phyloP scores from a whole-genome alignment of 164 flowering plant species.

The Warburgia ugandensis region DNA sequence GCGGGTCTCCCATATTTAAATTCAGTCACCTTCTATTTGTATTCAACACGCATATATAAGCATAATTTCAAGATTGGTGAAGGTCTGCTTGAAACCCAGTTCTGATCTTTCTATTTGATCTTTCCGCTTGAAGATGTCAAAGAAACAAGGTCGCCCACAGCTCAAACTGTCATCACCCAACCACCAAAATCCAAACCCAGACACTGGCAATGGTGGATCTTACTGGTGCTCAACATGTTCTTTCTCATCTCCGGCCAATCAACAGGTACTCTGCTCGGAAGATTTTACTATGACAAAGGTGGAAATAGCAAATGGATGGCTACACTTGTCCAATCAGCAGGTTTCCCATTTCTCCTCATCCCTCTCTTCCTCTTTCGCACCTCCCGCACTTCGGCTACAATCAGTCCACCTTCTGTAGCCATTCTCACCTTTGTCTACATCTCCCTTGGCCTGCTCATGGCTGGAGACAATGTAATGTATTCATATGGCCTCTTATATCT shows the following conservation, averaged over 20 bases:
- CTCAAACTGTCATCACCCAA: conserved; percentile 1
- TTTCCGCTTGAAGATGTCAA: conserved; percentile 10
- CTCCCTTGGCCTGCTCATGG: conserved; percentile 12
- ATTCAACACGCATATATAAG: no score
- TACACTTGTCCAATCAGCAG: conserved; percentile 23
- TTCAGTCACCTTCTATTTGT: no score
- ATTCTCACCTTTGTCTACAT: conserved; percentile 8
- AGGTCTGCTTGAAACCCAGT: no score
- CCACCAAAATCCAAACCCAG: not conserved
- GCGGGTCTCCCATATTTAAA: no score
- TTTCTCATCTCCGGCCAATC: conserved; percentile 24
- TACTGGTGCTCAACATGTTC: conserved; percentile 20
- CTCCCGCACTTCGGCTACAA: not conserved
- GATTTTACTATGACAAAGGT: conserved; percentile 24
- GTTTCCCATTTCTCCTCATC: conserved; percentile 17
- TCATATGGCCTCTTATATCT: conserved; percentile 24
- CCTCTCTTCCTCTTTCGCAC: conserved; percentile 11
- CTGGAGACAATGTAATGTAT: conserved; percentile 24
- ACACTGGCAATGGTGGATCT: conserved; percentile 26
- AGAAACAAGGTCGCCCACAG: conserved; percentile 15
- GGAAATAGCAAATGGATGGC: conserved; percentile 28
- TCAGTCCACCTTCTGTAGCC: not conserved
- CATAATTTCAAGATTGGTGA: no score
- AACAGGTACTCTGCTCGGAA: conserved; percentile 18
- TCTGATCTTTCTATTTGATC: not conserved